Percentiles rank a stretch among this genome's conserved stretches.
Evolutionary conservation across 148 eudicot genomes (phyloP).

Genomic region (Hydrangea macrophylla): DNA sequence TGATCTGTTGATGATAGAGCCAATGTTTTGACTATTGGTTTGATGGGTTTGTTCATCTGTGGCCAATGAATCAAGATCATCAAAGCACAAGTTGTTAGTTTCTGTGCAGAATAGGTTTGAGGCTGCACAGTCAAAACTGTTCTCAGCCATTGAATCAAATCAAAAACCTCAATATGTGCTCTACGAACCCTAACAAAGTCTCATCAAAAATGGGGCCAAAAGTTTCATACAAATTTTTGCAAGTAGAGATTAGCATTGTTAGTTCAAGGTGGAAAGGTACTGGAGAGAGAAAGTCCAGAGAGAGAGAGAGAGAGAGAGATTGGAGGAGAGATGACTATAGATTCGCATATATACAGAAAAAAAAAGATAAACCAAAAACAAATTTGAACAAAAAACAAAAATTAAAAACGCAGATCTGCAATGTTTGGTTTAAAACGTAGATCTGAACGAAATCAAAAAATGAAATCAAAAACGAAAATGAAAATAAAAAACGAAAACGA

Average conservation of each 20-base stretch:
- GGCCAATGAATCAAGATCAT: slow-evolving; percentile 29
- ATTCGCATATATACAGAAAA: too few relatives aligned
- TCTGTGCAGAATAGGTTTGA: slow-evolving; percentile 43
- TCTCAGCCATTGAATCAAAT: slow-evolving; percentile 43
- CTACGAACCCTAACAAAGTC: slow-evolving; percentile 11
- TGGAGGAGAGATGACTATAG: too few relatives aligned
- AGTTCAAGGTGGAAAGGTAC: slow-evolving; percentile 4
- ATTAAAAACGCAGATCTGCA: too few relatives aligned
- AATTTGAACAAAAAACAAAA: too few relatives aligned
- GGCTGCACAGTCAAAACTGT: slow-evolving; percentile 30
- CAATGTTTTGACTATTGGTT: slow-evolving; percentile 14
- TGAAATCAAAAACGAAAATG: too few relatives aligned
- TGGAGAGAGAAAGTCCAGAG: slow-evolving; percentile 8
- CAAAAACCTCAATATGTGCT: slow-evolving; percentile 7
- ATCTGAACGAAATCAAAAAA: too few relatives aligned
- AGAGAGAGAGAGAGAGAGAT: too few relatives aligned
- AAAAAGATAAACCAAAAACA: too few relatives aligned
- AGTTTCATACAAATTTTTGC: neutral
- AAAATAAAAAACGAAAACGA: too few relatives aligned
- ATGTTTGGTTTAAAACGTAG: too few relatives aligned
- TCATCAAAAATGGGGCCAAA: slow-evolving; percentile 23
- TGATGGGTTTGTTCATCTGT: slow-evolving; percentile 15
- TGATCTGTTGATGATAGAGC: slow-evolving; percentile 17
- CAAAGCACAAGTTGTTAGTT: slow-evolving; percentile 38
- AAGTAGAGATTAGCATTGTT: slow-evolving; percentile 10